Conservation (phyloP, 129 eudicot genomes). For the Helianthus tuberosus region DNA sequence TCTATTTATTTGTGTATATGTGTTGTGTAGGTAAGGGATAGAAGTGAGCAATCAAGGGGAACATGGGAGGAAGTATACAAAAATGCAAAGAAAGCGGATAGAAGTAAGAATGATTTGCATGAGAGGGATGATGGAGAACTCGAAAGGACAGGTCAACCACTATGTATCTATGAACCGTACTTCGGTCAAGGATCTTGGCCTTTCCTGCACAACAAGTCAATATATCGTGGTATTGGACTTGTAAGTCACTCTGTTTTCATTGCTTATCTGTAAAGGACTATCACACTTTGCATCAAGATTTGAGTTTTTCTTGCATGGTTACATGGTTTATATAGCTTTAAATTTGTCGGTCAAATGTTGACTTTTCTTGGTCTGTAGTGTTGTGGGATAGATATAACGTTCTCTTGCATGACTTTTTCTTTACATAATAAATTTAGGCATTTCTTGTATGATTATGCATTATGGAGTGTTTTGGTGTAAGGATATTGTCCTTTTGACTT, state of each 20-base stretch:
- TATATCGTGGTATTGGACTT: conserved; percentile 89
- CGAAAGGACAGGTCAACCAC: conserved; percentile 92
- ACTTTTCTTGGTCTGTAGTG: not conserved
- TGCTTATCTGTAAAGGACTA: conserved; percentile 10
- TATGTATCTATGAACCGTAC: conserved; percentile 91
- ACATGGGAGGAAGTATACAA: conserved; percentile 98
- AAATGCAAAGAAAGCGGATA: conserved; percentile 76
- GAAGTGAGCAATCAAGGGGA: conserved; percentile 81
- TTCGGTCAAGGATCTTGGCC: conserved; percentile 96
- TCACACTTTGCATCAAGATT: conserved; percentile 14
- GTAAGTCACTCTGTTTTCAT: conserved; percentile 49
- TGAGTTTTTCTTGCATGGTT: conserved; percentile 5
- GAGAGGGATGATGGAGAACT: conserved; percentile 98
- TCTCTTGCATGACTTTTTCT: not conserved
- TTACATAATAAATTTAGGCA: not conserved
- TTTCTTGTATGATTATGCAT: not conserved
- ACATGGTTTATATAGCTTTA: not conserved
- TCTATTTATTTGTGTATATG: not conserved
- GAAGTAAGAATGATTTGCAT: conserved; percentile 77
- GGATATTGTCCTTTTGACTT: not conserved
- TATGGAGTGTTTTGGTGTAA: not conserved
- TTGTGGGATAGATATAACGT: not conserved
- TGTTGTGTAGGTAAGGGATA: conserved; percentile 75
- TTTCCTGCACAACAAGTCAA: conserved; percentile 73
- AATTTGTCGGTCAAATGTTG: not conserved